Conservation (phyloP, 495 filamentous ascomycete species). For the Penicillium goetzii region DNA sequence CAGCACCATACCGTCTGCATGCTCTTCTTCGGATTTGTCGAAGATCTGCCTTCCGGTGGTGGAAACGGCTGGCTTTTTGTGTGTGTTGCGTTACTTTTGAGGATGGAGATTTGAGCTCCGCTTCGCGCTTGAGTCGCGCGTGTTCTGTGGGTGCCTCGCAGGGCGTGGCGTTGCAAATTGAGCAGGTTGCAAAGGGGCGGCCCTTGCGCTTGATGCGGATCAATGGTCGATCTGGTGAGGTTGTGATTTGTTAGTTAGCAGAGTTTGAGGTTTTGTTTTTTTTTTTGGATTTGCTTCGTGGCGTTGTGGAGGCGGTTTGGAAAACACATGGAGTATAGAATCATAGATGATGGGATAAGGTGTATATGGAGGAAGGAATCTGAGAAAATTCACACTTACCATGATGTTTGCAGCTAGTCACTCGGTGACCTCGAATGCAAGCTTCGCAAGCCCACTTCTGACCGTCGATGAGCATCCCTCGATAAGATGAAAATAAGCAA, state of each 20-base stretch:
- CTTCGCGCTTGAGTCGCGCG: constrained; percentile 91
- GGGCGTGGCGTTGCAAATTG: constrained; percentile 86
- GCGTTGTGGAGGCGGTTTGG: background rate
- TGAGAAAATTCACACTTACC: constrained; percentile 30
- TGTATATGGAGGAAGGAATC: background rate
- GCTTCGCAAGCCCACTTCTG: constrained; percentile 92
- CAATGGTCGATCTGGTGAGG: constrained; percentile 77
- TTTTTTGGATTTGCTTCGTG: background rate
- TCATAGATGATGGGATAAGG: too few relatives aligned
- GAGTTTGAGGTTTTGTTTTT: background rate
- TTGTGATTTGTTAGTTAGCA: constrained; percentile 4
- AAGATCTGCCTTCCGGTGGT: constrained; percentile 28
- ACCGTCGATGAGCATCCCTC: constrained; percentile 79
- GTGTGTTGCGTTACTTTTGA: constrained; percentile 44
- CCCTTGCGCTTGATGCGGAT: constrained; percentile 97
- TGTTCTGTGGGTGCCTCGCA: constrained; percentile 90
- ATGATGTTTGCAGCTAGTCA: constrained; percentile 60
- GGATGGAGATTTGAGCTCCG: constrained; percentile 64
- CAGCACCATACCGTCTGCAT: constrained; percentile 38
- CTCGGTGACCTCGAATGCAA: constrained; percentile 89
- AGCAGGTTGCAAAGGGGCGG: constrained; percentile 93
- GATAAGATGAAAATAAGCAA: constrained; percentile 29
- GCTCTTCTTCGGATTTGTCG: constrained; percentile 26
- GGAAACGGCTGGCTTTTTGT: constrained; percentile 24
- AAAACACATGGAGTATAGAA: background rate